Percentiles rank a stretch among this genome's conserved stretches.
Evolutionary conservation across 257 asterid genomes (phyloP).

Genomic region (Haberlea rhodopensis): DNA sequence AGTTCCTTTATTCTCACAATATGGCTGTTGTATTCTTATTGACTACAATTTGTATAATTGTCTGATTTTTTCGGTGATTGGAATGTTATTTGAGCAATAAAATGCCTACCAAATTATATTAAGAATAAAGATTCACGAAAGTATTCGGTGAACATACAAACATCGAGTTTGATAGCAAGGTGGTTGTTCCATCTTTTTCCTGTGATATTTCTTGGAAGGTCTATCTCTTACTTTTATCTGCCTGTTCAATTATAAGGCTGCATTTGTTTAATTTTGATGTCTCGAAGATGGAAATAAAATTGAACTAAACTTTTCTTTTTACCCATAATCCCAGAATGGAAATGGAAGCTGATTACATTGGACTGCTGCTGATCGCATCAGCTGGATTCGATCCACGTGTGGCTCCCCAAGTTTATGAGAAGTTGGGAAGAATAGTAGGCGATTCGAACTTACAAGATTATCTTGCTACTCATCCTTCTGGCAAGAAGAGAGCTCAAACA

Average conservation of each 20-base stretch:
- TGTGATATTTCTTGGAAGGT: not conserved
- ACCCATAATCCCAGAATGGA: slow-evolving; percentile 62
- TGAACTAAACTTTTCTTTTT: not conserved
- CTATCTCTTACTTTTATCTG: too few species aligned
- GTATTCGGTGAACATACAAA: not conserved
- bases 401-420: slow-evolving; percentile 85
- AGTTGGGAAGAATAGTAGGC: slow-evolving; percentile 59
- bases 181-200: not conserved
- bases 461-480: slow-evolving; percentile 93
- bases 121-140: not conserved
- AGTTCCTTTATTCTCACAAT: not conserved
- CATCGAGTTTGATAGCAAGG: not conserved
- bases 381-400: slow-evolving; percentile 87
- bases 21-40: not conserved
- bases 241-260: not conserved
- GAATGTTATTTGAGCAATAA: not conserved
- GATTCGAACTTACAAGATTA: slow-evolving; percentile 54
- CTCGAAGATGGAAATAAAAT: too few species aligned
- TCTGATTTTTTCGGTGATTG: too few species aligned
- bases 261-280: not conserved
- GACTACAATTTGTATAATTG: not conserved
- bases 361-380: slow-evolving; percentile 68
- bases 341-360: slow-evolving; percentile 93
- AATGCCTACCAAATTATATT: not conserved
- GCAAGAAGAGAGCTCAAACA: slow-evolving; percentile 69